Conservation (phyloP, 2,329 filamentous ascomycete species). For the Talaromyces sp. region DNA sequence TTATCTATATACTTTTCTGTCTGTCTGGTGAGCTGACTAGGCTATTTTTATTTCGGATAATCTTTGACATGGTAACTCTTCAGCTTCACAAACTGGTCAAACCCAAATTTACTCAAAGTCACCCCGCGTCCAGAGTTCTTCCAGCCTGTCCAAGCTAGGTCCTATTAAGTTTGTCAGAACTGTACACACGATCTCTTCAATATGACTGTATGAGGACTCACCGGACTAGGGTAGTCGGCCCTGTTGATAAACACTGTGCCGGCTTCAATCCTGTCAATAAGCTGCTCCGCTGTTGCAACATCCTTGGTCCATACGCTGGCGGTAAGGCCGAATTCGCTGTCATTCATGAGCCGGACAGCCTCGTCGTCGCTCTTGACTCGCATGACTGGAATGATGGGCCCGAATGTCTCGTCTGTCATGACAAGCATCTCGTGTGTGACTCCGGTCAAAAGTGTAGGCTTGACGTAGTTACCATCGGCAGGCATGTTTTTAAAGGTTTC, state of each 20-base stretch:
- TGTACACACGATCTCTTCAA: background rate
- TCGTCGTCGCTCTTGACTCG: constrained; percentile 78
- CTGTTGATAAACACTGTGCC: constrained; percentile 96
- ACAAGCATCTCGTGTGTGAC: constrained; percentile 80
- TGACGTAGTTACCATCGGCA: constrained; percentile 80
- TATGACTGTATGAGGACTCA: constrained; percentile 50
- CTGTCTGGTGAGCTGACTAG: background rate
- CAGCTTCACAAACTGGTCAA: constrained; percentile 92
- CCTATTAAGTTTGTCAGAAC: constrained; percentile 49
- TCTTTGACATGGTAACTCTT: constrained; percentile 96
- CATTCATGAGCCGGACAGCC: constrained; percentile 84
- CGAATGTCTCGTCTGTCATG: constrained; percentile 94
- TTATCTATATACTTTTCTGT: constrained; percentile 2
- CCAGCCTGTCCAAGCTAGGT: constrained; percentile 96
- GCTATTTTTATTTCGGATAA: constrained; percentile 50
- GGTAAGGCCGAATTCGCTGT: constrained; percentile 88
- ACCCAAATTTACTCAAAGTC: constrained; percentile 84
- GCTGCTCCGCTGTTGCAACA: constrained; percentile 66
- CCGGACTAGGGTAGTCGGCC: constrained; percentile 86
- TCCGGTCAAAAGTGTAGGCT: constrained; percentile 74
- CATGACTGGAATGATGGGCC: constrained; percentile 86
- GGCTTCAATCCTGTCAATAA: constrained; percentile 79
- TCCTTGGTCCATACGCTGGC: constrained; percentile 98
- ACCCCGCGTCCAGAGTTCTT: constrained; percentile 94
- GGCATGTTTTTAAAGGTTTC: constrained; percentile 70